Conservation (phyloP, 345 rosid species). For the Physaria fendleri region DNA sequence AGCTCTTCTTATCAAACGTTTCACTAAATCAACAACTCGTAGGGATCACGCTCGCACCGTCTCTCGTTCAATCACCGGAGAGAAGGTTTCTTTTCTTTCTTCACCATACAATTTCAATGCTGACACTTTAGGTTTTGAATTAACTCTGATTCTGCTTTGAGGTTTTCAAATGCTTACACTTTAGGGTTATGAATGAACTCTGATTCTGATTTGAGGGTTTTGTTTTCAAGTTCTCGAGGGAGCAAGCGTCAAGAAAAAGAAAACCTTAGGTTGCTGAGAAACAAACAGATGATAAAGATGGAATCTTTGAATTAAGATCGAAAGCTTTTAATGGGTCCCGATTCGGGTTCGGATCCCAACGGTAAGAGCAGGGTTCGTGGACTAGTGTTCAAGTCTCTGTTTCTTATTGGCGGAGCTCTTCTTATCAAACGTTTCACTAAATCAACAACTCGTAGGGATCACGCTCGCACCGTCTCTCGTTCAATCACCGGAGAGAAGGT, state of each 20-base stretch:
- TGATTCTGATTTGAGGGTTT: too few species aligned
- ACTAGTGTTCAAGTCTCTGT: slow-evolving; percentile 54
- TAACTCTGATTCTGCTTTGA: neutral
- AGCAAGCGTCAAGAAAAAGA: slow-evolving; percentile 88
- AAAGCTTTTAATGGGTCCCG: slow-evolving; percentile 19
- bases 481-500: slow-evolving; percentile 86
- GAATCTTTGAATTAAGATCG: neutral
- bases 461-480: slow-evolving; percentile 65
- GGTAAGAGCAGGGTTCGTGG: slow-evolving; percentile 81
- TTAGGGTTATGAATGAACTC: too few species aligned
- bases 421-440: slow-evolving; percentile 82
- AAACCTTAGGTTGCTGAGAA: too few species aligned
- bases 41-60: slow-evolving; percentile 84
- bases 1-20: slow-evolving; percentile 67
- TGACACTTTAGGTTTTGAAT: neutral
- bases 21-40: slow-evolving; percentile 87
- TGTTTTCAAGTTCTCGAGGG: slow-evolving; percentile 65
- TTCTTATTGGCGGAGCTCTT: slow-evolving; percentile 71
- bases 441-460: slow-evolving; percentile 93
- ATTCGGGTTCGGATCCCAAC: slow-evolving; percentile 46
- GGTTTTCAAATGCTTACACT: too few species aligned
- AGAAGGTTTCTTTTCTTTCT: slow-evolving; percentile 50
- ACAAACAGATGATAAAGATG: neutral
- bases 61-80: slow-evolving; percentile 70
- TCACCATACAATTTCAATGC: neutral